phyloP scores from a whole-genome alignment of 352 stramenopile species.

The Globisporangium abappressorium region DNA sequence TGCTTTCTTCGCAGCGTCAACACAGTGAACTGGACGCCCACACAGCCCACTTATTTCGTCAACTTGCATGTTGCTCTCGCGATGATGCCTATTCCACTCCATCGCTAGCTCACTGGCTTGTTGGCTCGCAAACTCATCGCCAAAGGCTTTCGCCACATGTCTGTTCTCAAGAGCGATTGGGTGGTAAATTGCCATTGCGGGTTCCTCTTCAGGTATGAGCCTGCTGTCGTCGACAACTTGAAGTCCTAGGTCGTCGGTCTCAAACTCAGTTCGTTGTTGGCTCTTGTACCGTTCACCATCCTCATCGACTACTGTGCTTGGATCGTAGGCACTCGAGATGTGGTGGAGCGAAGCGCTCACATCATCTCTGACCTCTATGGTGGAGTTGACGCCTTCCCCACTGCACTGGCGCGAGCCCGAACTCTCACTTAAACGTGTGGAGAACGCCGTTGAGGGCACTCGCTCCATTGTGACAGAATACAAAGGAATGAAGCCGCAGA shows the following conservation, averaged over 20 bases:
- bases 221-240: not conserved
- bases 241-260: not conserved
- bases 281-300: no score
- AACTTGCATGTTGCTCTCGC: not conserved
- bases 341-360: not conserved
- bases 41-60: not conserved
- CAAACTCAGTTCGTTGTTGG: not conserved
- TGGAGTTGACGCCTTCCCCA: not conserved
- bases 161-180: not conserved
- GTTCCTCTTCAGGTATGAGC: not conserved
- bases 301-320: not conserved
- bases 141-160: not conserved
- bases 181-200: not conserved
- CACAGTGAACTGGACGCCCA: not conserved
- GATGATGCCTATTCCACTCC: not conserved
- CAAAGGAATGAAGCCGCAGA: not conserved
- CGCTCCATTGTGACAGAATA: not conserved
- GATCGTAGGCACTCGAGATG: not conserved
- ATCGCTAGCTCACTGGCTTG: not conserved
- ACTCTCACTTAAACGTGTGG: not conserved
- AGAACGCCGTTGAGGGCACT: not conserved
- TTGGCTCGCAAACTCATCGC: not conserved
- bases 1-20: conserved; percentile 25
- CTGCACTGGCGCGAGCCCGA: not conserved
- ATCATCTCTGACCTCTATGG: not conserved